Evolutionary conservation across 305 asterid species (phyloP), one percentile per base, ranked within the genome.

Genomic region (Fraxinus nigra): DNA sequence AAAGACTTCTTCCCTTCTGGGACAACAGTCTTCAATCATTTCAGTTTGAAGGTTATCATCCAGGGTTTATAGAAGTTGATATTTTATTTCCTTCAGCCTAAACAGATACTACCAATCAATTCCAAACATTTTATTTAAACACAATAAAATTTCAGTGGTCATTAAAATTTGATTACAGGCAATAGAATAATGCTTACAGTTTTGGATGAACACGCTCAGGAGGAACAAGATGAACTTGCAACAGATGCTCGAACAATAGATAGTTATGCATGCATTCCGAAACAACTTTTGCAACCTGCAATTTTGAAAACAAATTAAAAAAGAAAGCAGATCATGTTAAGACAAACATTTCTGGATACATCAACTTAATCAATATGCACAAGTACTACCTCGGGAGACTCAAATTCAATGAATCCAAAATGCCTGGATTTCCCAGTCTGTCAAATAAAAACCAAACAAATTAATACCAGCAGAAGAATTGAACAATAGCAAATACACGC

Each of bases 391-490:
- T 95, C 99, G 2, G 97, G 94, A 61, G 97, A 93, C 83, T 90
- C 92, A 51, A 94, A 95, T 80, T 95, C 97, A 37, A 94, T 92
- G 91, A 94, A 94, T 81, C 98, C 98, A 85, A 88, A 95, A 87
- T 95, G 98, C 93, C 89, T 93, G 30, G 97, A 91, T 87, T 94
- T 94, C 80, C 97, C 97, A 0, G 97, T 95, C 98, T 95, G 95
- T 84, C 59, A 79, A 82, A 34, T 77, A 75, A 30, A 81, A 85
- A 32, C 77, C n/a, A 72, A 40, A 54, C 20, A 22, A 69, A 73
- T 82, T 5, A 89, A 80, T 77, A 46, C 79, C 75, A 75, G 43
- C 7, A 28, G 7, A 76, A 13, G 4, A 80, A 84, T 26, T 37
- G 26, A 83, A 40, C 22, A 69, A 28, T 67, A 67, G 77, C 13